Evolutionary conservation across 2,329 filamentous ascomycete species (phyloP).

Genomic region (Aspergillus japonicus): DNA sequence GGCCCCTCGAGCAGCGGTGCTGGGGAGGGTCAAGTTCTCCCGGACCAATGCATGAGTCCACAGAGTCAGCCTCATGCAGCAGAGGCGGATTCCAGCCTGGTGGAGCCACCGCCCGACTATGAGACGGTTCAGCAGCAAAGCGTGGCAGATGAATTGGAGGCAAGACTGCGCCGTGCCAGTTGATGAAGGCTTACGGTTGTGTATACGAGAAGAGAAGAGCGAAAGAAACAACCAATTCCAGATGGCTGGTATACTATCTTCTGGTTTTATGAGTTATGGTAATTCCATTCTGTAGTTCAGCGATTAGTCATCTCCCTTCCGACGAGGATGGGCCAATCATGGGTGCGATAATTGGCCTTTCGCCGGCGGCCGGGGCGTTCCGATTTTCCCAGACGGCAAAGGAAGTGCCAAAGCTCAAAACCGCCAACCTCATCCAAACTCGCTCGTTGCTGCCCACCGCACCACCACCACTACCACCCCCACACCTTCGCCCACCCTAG

Average conservation of each 20-base stretch:
- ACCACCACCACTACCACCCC: slow-evolving; percentile 17
- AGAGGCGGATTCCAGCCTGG: slow-evolving; percentile 45
- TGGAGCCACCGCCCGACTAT: slow-evolving; percentile 84
- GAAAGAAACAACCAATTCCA: background rate
- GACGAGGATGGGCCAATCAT: slow-evolving; percentile 37
- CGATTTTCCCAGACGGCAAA: slow-evolving; percentile 41
- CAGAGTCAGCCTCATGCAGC: slow-evolving; percentile 24
- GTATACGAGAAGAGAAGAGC: background rate
- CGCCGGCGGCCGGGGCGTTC: slow-evolving; percentile 40
- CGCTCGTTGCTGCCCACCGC: slow-evolving; percentile 28
- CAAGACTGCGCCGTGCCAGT: slow-evolving; percentile 44
- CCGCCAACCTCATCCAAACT: slow-evolving; percentile 35
- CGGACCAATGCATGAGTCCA: slow-evolving; percentile 12
- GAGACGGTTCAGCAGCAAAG: slow-evolving; percentile 86
- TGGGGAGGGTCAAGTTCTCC: slow-evolving; percentile 3
- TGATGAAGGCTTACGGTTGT: slow-evolving; percentile 14
- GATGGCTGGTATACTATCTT: slow-evolving; percentile 7
- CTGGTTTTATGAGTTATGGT: background rate
- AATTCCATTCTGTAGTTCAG: background rate
- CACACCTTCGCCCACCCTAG: slow-evolving; percentile 15
- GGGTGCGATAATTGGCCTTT: slow-evolving; percentile 38
- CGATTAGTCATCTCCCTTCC: slow-evolving; percentile 9
- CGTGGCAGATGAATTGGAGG: slow-evolving; percentile 70
- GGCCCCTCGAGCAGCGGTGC: slow-evolving; percentile 48
- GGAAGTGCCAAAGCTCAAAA: slow-evolving; percentile 31